These are phyloP conservation scores for Yamadazyma blattariae DNA, from an alignment of 1,139 yeast species.

Conservation along the genomic window DNA sequence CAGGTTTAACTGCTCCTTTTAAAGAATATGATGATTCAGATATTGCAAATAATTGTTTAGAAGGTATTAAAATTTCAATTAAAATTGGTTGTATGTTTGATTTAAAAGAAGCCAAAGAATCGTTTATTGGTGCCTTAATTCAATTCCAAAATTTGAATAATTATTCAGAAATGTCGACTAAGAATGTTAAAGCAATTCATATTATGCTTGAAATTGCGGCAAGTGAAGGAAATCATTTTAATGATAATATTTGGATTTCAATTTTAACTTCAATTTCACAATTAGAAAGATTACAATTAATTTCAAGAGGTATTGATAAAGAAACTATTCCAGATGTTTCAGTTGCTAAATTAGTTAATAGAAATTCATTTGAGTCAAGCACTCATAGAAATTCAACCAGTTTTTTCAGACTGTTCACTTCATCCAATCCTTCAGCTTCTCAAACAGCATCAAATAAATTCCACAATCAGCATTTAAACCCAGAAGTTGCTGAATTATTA, in stretches of 20 bases:
- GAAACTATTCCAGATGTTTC: constrained; percentile 83
- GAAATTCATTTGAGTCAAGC: constrained; percentile 54
- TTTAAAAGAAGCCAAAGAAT: constrained; percentile 78
- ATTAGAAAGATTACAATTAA: constrained; percentile 82
- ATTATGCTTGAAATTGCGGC: constrained; percentile 75
- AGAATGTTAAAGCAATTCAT: constrained; percentile 79
- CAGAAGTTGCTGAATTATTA: constrained; percentile 46
- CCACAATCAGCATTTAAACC: constrained; percentile 43
- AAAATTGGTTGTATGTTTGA: constrained; percentile 84
- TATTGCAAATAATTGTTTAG: constrained; percentile 68
- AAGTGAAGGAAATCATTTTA: constrained; percentile 68
- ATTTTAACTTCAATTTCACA: constrained; percentile 82
- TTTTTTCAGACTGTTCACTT: constrained; percentile 45
- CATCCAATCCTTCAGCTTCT: constrained; percentile 28
- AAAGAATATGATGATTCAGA: constrained; percentile 83
- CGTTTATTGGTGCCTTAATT: constrained; percentile 86
- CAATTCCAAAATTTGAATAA: constrained; percentile 83
- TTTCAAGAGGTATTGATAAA: constrained; percentile 87
- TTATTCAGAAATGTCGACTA: constrained; percentile 71
- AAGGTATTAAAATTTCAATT: constrained; percentile 80
- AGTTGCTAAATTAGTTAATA: constrained; percentile 62
- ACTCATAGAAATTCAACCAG: constrained; percentile 42
- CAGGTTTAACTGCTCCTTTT: constrained; percentile 91
- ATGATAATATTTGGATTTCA: constrained; percentile 74
- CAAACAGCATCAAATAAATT: constrained; percentile 43